A percentile compares a stretch with the other conserved stretches of the same genome.
phyloP scores from a whole-genome alignment of 2,329 filamentous ascomycete species.

The Periconia macrospinosa region DNA sequence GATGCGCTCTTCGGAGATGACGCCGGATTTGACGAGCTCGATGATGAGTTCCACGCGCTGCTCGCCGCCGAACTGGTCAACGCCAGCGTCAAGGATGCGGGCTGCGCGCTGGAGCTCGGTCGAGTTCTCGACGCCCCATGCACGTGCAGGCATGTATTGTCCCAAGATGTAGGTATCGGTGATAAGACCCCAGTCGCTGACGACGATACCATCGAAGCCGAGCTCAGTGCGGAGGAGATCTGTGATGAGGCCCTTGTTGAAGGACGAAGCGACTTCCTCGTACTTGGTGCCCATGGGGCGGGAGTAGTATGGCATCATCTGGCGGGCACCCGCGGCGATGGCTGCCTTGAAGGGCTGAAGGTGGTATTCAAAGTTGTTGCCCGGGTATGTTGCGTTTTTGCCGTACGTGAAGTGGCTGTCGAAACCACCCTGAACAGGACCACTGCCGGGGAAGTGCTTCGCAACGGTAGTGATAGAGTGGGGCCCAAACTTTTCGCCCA shows the following conservation, averaged over 20 bases:
- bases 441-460: constrained; percentile 59
- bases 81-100: constrained; percentile 54
- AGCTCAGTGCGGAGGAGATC: constrained; percentile 52
- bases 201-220: constrained; percentile 56
- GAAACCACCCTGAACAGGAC: constrained; percentile 53
- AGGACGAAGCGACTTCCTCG: constrained; percentile 53
- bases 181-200: constrained; percentile 57
- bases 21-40: constrained; percentile 48
- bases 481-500: constrained; percentile 48
- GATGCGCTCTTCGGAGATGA: constrained; percentile 49
- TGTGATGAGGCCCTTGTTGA: constrained; percentile 57
- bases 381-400: constrained; percentile 55
- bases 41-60: constrained; percentile 52
- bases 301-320: constrained; percentile 59
- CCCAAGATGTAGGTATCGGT: constrained; percentile 49
- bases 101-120: constrained; percentile 47
- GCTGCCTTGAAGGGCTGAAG: constrained; percentile 55
- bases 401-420: constrained; percentile 58
- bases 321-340: constrained; percentile 52
- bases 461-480: constrained; percentile 53
- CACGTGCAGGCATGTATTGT: constrained; percentile 51
- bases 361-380: constrained; percentile 55
- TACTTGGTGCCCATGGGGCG: constrained; percentile 52
- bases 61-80: constrained; percentile 58
- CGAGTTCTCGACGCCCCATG: constrained; percentile 55